These are phyloP conservation scores for Aspergillus baeticus DNA, from an alignment of 495 filamentous ascomycete genomes.

Conservation along the genomic window DNA sequence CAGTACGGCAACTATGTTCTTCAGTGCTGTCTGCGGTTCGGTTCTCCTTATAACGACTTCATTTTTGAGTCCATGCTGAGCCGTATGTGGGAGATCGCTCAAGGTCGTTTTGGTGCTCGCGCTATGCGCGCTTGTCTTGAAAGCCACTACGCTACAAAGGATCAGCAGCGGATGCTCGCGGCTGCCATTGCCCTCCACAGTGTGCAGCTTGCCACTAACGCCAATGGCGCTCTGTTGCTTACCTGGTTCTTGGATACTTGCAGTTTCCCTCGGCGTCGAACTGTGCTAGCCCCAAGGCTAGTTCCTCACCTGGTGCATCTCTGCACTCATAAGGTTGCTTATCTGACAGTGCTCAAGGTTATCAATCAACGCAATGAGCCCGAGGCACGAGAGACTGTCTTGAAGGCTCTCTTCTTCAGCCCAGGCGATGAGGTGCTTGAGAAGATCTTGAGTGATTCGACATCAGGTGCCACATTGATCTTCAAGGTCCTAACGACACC, in stretches of 20 bases:
- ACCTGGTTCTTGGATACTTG: constrained; percentile 99
- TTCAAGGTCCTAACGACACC: constrained; percentile 98
- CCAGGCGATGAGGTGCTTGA: constrained; percentile 83
- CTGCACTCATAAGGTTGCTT: constrained; percentile 98
- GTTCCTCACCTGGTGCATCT: constrained; percentile 96
- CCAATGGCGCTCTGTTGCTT: constrained; percentile 88
- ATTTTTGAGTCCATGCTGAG: constrained; percentile 97
- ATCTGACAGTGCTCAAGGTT: constrained; percentile 94
- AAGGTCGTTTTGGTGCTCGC: constrained; percentile 90
- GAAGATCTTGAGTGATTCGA: constrained; percentile 86
- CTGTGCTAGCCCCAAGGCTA: constrained; percentile 86
- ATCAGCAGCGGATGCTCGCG: constrained; percentile 93
- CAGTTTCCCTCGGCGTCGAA: constrained; percentile 88
- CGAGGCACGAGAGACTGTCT: constrained; percentile 87
- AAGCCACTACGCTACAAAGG: constrained; percentile 91
- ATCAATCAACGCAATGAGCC: constrained; percentile 97
- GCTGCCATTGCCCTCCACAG: constrained; percentile 94
- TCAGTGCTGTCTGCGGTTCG: constrained; percentile 92
- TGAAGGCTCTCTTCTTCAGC: constrained; percentile 94
- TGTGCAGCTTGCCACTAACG: constrained; percentile 93
- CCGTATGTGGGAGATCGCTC: constrained; percentile 90
- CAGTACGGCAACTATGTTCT: constrained; percentile 98
- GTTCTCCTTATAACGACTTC: constrained; percentile 84
- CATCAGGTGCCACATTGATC: constrained; percentile 90
- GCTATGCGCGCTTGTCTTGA: constrained; percentile 97